A percentile compares a stretch with the other conserved stretches of the same genome.
These are phyloP conservation scores for Cyberlindnera japonica DNA, from an alignment of 805 yeast species.

Conservation along the genomic window DNA sequence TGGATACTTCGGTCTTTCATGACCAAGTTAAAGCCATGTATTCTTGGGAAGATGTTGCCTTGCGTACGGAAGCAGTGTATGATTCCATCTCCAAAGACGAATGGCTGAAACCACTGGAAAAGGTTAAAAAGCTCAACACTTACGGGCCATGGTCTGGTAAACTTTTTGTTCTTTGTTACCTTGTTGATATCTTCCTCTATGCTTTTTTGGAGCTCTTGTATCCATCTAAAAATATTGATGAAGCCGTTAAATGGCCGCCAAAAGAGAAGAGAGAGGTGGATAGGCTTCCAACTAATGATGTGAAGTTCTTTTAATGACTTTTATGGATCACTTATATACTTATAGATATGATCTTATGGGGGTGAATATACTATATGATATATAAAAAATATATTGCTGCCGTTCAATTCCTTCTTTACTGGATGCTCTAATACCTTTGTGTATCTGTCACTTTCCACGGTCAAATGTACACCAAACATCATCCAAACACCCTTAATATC, in stretches of 20 bases:
- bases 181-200: conserved; percentile 71
- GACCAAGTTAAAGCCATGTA: conserved; percentile 76
- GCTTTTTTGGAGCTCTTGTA: conserved; percentile 62
- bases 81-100: conserved; percentile 39
- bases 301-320: too few relatives aligned
- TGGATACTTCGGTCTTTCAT: conserved; percentile 78
- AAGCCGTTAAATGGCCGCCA: conserved; percentile 86
- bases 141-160: conserved; percentile 86
- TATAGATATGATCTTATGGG: too few relatives aligned
- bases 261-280: too few relatives aligned
- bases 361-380: too few relatives aligned
- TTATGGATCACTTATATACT: too few relatives aligned
- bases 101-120: conserved; percentile 38
- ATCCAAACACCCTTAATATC: too few relatives aligned
- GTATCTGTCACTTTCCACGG: too few relatives aligned
- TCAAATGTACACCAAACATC: too few relatives aligned
- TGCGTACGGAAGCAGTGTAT: conserved; percentile 81
- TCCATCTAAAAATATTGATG: conserved; percentile 70
- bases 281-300: too few relatives aligned
- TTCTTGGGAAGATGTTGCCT: conserved; percentile 88
- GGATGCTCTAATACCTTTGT: too few relatives aligned
- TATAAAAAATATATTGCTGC: too few relatives aligned
- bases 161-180: conserved; percentile 72
- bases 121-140: conserved; percentile 61
- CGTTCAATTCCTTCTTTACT: too few relatives aligned